These are phyloP conservation scores for Pseudogymnoascus verrucosus DNA, from an alignment of 2,329 filamentous ascomycete genomes.

Conservation along the genomic window DNA sequence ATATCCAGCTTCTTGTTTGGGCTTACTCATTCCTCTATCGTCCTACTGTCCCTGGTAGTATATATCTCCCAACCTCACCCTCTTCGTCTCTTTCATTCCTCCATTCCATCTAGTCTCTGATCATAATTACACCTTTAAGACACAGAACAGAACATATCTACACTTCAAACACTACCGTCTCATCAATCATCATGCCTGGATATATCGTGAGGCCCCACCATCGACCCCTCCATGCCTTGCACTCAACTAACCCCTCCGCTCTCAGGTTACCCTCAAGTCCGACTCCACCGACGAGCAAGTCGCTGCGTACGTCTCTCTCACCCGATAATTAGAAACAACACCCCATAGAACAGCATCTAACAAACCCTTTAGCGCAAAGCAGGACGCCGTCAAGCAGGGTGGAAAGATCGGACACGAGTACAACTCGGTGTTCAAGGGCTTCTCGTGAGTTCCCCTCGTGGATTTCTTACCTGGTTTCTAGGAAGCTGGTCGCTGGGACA, in stretches of 20 bases:
- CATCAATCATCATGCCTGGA: constrained; percentile 14
- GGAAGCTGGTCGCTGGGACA: not conserved
- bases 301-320: constrained; percentile 44
- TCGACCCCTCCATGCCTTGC: not conserved
- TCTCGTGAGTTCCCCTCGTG: constrained; percentile 60
- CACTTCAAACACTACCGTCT: not conserved
- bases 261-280: constrained; percentile 71
- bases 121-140: not conserved
- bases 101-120: not conserved
- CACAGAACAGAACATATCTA: not conserved
- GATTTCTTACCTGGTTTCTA: not conserved
- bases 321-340: not conserved
- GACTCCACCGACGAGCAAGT: constrained; percentile 60
- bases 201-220: constrained; percentile 15
- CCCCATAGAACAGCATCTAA: not conserved
- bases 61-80: not conserved
- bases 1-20: constrained; percentile 6
- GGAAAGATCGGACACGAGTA: constrained; percentile 81
- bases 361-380: constrained; percentile 55
- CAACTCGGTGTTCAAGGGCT: constrained; percentile 73
- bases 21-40: constrained; percentile 5
- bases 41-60: not conserved
- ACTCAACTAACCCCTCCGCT: constrained; percentile 6
- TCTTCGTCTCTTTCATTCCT: not conserved
- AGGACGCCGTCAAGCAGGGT: constrained; percentile 64